Conservation (phyloP, 345 rosid genomes). For the Sonneratia caseolaris region DNA sequence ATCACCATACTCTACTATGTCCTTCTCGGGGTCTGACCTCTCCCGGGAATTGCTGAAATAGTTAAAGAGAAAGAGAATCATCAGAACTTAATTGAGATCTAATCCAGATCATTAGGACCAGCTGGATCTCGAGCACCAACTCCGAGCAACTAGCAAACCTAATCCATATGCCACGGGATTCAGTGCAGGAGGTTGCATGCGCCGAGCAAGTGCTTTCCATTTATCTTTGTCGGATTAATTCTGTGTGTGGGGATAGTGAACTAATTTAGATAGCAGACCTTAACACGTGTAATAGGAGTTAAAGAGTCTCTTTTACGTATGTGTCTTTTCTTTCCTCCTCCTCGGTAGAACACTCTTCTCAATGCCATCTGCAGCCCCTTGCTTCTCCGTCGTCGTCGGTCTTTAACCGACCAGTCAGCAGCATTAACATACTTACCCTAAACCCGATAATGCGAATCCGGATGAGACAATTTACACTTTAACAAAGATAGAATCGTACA, state of each 20-base stretch:
- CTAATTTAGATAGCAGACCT: not conserved
- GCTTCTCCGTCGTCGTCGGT: no score
- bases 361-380: not conserved
- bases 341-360: not conserved
- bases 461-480: no score
- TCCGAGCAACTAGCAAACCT: not conserved
- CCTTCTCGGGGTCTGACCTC: conserved; percentile 25
- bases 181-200: conserved; percentile 2
- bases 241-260: not conserved
- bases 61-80: not conserved
- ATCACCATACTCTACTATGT: conserved; percentile 32
- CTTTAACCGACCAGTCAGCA: no score
- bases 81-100: not conserved
- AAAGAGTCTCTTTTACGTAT: not conserved
- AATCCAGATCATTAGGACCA: not conserved
- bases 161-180: not conserved
- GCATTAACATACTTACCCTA: no score
- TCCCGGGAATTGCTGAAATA: not conserved
- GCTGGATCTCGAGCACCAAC: not conserved
- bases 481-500: no score
- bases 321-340: not conserved
- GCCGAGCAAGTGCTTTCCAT: not conserved
- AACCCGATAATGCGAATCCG: no score
- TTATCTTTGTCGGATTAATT: not conserved
- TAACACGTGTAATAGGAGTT: not conserved